These are phyloP conservation scores for Phoma sp. DNA, from an alignment of 2,329 filamentous ascomycete species.

Conservation along the genomic window DNA sequence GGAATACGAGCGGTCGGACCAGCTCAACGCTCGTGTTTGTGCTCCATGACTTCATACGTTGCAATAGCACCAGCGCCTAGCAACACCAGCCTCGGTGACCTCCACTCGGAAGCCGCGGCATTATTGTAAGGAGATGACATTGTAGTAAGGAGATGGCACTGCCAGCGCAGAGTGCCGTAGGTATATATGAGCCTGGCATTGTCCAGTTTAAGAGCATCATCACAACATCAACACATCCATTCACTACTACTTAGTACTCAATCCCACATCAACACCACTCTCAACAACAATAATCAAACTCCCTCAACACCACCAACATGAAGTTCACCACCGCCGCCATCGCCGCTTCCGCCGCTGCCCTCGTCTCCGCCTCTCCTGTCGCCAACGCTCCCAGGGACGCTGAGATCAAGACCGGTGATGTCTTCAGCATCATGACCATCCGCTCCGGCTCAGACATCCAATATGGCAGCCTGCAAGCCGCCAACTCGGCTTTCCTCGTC, in stretches of 20 bases:
- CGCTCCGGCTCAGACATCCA: constrained; percentile 61
- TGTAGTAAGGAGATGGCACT: constrained; percentile 1
- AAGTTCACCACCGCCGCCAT: constrained; percentile 38
- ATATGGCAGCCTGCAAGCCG: constrained; percentile 56
- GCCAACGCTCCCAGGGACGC: constrained; percentile 24
- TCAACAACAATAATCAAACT: constrained; percentile 7
- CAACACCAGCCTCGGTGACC: constrained; percentile 19
- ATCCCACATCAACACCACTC: constrained; percentile 1
- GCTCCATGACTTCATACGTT: constrained; percentile 30
- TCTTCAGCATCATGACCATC: constrained; percentile 61
- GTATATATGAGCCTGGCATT: constrained; percentile 22
- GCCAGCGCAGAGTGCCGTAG: background rate
- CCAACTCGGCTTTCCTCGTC: constrained; percentile 54
- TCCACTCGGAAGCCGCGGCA: constrained; percentile 5
- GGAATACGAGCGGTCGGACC: constrained; percentile 16
- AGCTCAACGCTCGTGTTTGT: constrained; percentile 21
- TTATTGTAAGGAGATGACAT: constrained; percentile 1
- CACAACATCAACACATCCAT: constrained; percentile 15
- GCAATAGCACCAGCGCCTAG: constrained; percentile 20
- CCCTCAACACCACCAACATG: constrained; percentile 34
- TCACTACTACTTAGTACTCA: constrained; percentile 8
- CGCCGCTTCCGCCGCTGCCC: constrained; percentile 29
- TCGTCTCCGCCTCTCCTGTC: constrained; percentile 39
- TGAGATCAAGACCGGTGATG: constrained; percentile 35
- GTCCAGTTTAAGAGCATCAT: constrained; percentile 1